phyloP scores from a whole-genome alignment of 139 green algal species.

The Gonium pectorale region DNA sequence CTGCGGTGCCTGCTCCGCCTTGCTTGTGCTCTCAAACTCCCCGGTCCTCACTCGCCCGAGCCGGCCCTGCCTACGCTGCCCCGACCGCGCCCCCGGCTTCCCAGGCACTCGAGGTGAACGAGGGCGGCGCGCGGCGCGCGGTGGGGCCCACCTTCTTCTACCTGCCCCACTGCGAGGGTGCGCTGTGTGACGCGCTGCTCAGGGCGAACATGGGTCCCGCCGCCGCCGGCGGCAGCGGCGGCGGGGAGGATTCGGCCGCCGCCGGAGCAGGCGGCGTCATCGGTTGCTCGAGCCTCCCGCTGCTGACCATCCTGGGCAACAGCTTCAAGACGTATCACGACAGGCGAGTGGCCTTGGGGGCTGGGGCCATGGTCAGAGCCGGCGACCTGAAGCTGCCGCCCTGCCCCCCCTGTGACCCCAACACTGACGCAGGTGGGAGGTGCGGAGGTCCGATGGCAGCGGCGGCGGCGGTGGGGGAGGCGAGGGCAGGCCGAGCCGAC shows the following conservation, averaged over 20 bases:
- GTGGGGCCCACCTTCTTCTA: conserved; percentile 73
- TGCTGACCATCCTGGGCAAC: conserved; percentile 70
- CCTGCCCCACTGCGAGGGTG: conserved; percentile 74
- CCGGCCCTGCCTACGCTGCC: no score
- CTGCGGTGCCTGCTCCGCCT: no score
- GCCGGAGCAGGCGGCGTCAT: background rate
- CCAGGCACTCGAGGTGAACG: conserved; percentile 47
- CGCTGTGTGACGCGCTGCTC: conserved; percentile 66
- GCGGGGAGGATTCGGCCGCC: background rate
- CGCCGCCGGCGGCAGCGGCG: background rate
- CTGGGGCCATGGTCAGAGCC: no score
- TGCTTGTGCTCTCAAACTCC: no score
- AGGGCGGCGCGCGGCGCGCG: conserved; percentile 51
- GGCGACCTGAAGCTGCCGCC: no score
- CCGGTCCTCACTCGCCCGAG: no score
- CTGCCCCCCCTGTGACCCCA: no score
- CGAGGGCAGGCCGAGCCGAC: background rate
- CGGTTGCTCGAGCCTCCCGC: conserved; percentile 39
- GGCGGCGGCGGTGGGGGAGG: background rate
- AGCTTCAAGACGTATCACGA: conserved; percentile 54
- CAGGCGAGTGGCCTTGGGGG: conserved; percentile 6
- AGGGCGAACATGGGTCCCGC: conserved; percentile 50
- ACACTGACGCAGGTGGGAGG: conserved; percentile 21
- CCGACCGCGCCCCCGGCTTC: no score
- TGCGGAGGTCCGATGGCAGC: background rate